Evolutionary conservation across 495 filamentous ascomycete species (phyloP).

Genomic region (Rhizodiscina lignyota): DNA sequence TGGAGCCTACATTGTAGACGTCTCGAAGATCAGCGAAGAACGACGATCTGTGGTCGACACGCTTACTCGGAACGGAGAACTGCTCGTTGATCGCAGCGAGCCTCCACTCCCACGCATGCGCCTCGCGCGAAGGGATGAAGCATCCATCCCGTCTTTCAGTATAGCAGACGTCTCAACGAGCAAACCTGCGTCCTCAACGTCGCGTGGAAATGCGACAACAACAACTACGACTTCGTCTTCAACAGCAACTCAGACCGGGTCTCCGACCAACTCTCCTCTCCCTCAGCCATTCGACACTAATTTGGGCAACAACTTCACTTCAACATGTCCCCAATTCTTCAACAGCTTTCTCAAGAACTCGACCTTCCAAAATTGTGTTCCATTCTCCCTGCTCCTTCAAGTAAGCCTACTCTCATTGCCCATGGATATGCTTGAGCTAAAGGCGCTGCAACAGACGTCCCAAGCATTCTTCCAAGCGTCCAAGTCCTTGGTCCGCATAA

Average conservation of each 20-base stretch:
- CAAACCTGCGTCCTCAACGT: not conserved
- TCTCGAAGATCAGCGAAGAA: too few species aligned
- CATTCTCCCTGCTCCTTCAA: conserved; percentile 57
- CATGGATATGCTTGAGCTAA: conserved; percentile 4
- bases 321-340: conserved; percentile 52
- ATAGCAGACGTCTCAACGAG: not conserved
- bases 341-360: conserved; percentile 41
- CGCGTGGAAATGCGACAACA: not conserved
- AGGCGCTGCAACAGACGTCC: conserved; percentile 30
- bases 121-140: conserved; percentile 5
- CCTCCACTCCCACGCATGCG: conserved; percentile 4
- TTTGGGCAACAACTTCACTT: conserved; percentile 52
- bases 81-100: conserved; percentile 8
- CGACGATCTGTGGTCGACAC: too few species aligned
- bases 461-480: conserved; percentile 62
- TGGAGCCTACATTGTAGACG: too few species aligned
- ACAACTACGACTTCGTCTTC: not conserved
- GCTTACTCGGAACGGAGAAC: not conserved
- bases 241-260: conserved; percentile 1
- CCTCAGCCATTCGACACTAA: conserved; percentile 58
- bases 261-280: conserved; percentile 25
- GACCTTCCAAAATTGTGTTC: conserved; percentile 51
- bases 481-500: conserved; percentile 45
- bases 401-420: conserved; percentile 23
- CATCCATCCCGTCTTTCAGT: not conserved